Base-by-base conservation (phyloP, 306 rosid species). In the Cyamopsis tetragonoloba region DNA sequence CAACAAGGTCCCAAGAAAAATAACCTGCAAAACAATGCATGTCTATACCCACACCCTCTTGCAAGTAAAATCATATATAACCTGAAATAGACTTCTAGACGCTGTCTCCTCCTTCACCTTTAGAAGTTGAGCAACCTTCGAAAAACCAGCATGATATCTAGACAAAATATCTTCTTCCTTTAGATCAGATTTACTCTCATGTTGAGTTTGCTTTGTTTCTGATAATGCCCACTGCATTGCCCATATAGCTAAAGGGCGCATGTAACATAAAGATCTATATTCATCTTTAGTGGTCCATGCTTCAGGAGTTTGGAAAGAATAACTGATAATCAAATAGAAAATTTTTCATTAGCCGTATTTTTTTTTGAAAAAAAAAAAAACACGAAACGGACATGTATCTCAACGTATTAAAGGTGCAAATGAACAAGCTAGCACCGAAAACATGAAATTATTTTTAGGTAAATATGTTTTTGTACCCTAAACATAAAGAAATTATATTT, bases 241-340 rank as follows among this genome's bases (percentile, higher is more conserved):
- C 98, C 98, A 92, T 77, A 92, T 92, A 17, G 96, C 96, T 48
- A 92, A 82, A 54, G 98, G 98, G 32, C 98, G 91, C 98, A 92
- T 92, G 83, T 92, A 92, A 66, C 79, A 70, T 32, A 92, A 34
- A 17, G 98, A 87, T 76, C 98, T 76, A 55, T 82, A 92, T 79
- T 72, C 84, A 65, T 70, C 95, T 0, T 67, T 37, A 3, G 82
- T 81, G 53, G 62, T 84, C 98, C 98, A 92, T 50, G 87, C 98
- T 79, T 92, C 98, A 1, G 98, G 98, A 17, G 95, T 92, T 79
- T 92, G 98, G 65, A 92, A 92, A 59, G 90, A 76, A 73, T 86
- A 92, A 30, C 98, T 92, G 87, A 68, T 15, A 75, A 82, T 24
- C 50, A 58, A 48, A 74, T 18, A 71, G 5, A 48, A 35, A 58